Percentiles rank a stretch among this genome's conserved stretches.
phyloP scores from a whole-genome alignment of 495 filamentous ascomycete species.

The Tuber indicum region DNA sequence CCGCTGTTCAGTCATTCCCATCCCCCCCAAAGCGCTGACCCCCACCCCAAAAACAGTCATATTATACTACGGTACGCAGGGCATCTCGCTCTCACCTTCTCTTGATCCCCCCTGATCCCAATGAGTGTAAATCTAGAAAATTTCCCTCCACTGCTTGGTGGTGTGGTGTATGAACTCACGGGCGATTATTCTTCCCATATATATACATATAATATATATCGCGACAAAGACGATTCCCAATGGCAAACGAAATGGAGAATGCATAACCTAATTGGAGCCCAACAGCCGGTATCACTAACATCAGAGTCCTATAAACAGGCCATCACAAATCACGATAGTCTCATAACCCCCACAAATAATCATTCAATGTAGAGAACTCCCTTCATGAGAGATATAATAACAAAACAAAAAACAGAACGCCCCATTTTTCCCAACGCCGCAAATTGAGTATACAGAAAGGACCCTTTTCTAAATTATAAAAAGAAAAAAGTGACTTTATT shows the following conservation, averaged over 20 bases:
- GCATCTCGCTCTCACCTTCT: not conserved
- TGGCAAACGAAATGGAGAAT: not conserved
- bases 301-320: not conserved
- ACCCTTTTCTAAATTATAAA: not conserved
- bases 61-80: not conserved
- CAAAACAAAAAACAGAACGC: not conserved
- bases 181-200: not conserved
- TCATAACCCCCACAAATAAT: not conserved
- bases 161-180: not conserved
- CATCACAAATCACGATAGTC: not conserved
- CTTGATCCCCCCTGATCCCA: not conserved
- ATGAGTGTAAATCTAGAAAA: not conserved
- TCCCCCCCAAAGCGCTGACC: not conserved
- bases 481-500: constrained; percentile 41
- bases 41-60: not conserved
- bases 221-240: not conserved
- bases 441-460: not conserved
- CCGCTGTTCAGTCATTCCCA: not conserved
- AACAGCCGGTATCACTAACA: not conserved
- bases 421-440: not conserved
- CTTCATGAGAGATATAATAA: not conserved
- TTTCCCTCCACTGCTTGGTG: not conserved
- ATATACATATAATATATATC: not conserved
- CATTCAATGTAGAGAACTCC: not conserved
- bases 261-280: not conserved